Percentiles rank a stretch among this genome's conserved stretches.
phyloP scores from a whole-genome alignment of 2,329 filamentous ascomycete genomes.

The Clonostachys sp. region DNA sequence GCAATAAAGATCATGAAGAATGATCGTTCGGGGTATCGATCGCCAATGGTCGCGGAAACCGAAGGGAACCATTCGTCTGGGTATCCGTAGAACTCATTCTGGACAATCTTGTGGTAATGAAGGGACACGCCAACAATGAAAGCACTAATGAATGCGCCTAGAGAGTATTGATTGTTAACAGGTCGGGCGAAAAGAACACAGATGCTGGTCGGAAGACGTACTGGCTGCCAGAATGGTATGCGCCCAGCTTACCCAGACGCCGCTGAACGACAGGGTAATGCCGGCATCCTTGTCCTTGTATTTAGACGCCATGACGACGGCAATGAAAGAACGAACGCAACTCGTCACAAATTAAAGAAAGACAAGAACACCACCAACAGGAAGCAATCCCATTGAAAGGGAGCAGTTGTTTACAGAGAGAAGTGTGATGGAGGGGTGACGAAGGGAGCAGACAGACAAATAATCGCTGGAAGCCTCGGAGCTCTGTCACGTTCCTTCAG shows the following conservation, averaged over 20 bases:
- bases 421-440: constrained; percentile 13
- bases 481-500: background rate
- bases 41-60: constrained; percentile 93
- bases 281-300: constrained; percentile 64
- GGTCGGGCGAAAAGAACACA: background rate
- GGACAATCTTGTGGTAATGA: constrained; percentile 94
- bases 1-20: constrained; percentile 98
- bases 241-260: constrained; percentile 83
- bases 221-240: constrained; percentile 83
- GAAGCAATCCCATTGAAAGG: no score
- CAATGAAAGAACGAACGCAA: no score
- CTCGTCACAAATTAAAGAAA: no score
- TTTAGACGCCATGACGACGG: constrained; percentile 25
- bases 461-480: background rate
- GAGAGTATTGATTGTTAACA: background rate
- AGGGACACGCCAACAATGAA: constrained; percentile 74
- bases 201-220: constrained; percentile 31
- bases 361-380: no score
- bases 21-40: constrained; percentile 92
- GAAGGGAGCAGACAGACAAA: constrained; percentile 4
- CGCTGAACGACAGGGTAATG: constrained; percentile 64
- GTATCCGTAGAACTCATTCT: constrained; percentile 95
- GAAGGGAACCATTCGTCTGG: constrained; percentile 96
- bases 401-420: no score
- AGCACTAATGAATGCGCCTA: constrained; percentile 82